A percentile compares a stretch with the other conserved stretches of the same genome.
Conservation (phyloP, 2,329 filamentous ascomycete genomes). For the Cordyceps fumosorosea region DNA sequence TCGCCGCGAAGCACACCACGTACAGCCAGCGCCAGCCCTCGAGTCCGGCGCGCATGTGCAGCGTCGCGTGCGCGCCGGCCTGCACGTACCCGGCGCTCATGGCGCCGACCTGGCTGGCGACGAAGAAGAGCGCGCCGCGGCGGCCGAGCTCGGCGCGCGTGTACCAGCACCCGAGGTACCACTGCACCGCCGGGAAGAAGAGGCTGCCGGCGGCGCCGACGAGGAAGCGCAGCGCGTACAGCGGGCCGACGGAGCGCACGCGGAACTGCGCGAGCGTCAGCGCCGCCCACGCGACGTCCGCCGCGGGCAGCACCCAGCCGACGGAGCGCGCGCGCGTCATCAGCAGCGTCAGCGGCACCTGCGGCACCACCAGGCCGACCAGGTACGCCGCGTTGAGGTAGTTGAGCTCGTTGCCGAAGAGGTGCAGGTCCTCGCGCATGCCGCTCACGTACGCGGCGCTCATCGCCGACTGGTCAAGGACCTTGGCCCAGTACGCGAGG, state of each 20-base stretch:
- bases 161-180: conserved; percentile 36
- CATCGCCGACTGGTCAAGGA: conserved; percentile 30
- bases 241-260: conserved; percentile 25
- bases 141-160: conserved; percentile 31
- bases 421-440: conserved; percentile 42
- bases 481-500: conserved; percentile 50
- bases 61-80: conserved; percentile 30
- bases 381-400: conserved; percentile 33
- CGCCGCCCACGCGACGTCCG: conserved; percentile 25
- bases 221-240: conserved; percentile 35
- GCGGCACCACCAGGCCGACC: conserved; percentile 17
- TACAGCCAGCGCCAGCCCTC: conserved; percentile 41
- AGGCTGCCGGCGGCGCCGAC: conserved; percentile 30
- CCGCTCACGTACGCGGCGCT: conserved; percentile 28
- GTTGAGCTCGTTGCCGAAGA: conserved; percentile 47
- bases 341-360: conserved; percentile 16
- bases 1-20: conserved; percentile 34
- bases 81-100: conserved; percentile 40
- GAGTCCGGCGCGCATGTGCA: conserved; percentile 30
- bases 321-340: conserved; percentile 20
- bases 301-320: conserved; percentile 23
- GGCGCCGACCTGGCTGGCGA: conserved; percentile 34
- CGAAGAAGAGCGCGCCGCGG: conserved; percentile 34
- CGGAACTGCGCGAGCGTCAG: conserved; percentile 19
- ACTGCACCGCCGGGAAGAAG: conserved; percentile 28